A percentile compares a stretch with the other conserved stretches of the same genome.
phyloP scores from a whole-genome alignment of 208 protist species.

The Herpetomonas samuelpessoai region DNA sequence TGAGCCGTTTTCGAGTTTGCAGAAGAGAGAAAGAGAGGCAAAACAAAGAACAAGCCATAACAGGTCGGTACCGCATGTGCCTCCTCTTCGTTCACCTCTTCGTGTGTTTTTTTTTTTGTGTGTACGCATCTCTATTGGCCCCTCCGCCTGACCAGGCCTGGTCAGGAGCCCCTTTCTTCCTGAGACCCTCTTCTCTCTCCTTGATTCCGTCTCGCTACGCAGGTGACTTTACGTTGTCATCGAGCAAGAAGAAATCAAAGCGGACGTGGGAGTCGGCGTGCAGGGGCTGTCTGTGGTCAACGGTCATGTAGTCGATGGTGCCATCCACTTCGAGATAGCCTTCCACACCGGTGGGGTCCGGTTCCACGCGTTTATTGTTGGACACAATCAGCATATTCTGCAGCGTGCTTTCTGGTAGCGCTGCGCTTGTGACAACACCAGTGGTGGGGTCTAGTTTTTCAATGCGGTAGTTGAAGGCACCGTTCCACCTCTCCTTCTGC shows the following conservation, averaged over 20 bases:
- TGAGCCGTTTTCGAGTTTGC: background rate
- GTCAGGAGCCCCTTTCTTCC: too few relatives aligned
- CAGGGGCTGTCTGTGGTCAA: background rate
- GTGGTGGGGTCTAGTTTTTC: background rate
- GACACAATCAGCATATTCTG: constrained; percentile 6
- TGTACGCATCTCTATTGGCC: too few relatives aligned
- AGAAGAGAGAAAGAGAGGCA: constrained; percentile 9
- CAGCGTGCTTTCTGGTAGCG: background rate
- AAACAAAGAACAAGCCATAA: constrained; percentile 15
- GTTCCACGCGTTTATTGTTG: background rate
- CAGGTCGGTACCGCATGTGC: constrained; percentile 11
- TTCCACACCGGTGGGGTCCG: background rate
- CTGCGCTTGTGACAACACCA: background rate
- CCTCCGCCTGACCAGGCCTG: too few relatives aligned
- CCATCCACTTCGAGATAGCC: constrained; percentile 2
- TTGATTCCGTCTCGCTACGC: background rate
- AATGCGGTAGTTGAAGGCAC: constrained; percentile 20
- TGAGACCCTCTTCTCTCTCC: background rate
- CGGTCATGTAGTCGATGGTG: constrained; percentile 5
- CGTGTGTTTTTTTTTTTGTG: too few relatives aligned
- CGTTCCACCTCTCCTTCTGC: constrained; percentile 19
- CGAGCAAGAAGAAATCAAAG: constrained; percentile 9
- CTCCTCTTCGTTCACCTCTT: too few relatives aligned
- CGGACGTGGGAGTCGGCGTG: constrained; percentile 1
- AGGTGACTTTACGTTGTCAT: background rate